Evolutionary conservation across 1,284 basidiomycete species (phyloP).

Genomic region (Filobasidium uniguttulatum): DNA sequence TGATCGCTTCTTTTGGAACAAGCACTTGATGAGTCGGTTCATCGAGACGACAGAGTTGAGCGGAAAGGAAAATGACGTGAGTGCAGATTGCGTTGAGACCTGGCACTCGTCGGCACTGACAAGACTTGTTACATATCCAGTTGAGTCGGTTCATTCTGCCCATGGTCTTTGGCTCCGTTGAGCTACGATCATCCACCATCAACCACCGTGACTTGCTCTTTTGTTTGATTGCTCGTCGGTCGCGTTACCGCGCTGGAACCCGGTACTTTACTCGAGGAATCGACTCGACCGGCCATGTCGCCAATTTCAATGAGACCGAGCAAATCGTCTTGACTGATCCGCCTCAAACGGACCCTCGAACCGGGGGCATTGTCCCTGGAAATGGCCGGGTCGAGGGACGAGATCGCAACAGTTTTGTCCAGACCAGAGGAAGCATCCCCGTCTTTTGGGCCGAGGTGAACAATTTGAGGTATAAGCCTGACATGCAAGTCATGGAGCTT

Average conservation of each 20-base stretch:
- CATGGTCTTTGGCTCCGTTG: slow-evolving; percentile 82
- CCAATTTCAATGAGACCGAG: slow-evolving; percentile 91
- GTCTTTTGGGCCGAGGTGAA: slow-evolving; percentile 97
- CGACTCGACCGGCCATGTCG: slow-evolving; percentile 50
- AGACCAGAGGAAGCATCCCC: slow-evolving; percentile 86
- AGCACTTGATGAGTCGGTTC: slow-evolving; percentile 43
- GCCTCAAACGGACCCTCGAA: slow-evolving; percentile 29
- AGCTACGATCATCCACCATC: slow-evolving; percentile 62
- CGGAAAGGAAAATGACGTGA: slow-evolving; percentile 25
- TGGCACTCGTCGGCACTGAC: background rate
- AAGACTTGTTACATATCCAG: slow-evolving; percentile 36
- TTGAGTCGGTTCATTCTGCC: slow-evolving; percentile 79
- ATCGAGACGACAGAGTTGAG: slow-evolving; percentile 34
- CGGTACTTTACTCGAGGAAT: slow-evolving; percentile 94
- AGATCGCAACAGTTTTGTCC: slow-evolving; percentile 62
- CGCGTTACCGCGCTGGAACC: slow-evolving; percentile 85
- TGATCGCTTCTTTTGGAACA: slow-evolving; percentile 98
- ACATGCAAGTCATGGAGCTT: slow-evolving; percentile 89
- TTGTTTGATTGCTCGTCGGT: slow-evolving; percentile 81
- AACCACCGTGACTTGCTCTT: slow-evolving; percentile 70
- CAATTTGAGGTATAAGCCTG: slow-evolving; percentile 91
- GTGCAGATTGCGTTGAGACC: slow-evolving; percentile 7
- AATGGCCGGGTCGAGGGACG: slow-evolving; percentile 38
- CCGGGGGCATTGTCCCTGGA: slow-evolving; percentile 16
- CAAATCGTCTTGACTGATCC: slow-evolving; percentile 71